phyloP scores from a whole-genome alignment of 257 asterid species.

The Fraxinus excelsior region DNA sequence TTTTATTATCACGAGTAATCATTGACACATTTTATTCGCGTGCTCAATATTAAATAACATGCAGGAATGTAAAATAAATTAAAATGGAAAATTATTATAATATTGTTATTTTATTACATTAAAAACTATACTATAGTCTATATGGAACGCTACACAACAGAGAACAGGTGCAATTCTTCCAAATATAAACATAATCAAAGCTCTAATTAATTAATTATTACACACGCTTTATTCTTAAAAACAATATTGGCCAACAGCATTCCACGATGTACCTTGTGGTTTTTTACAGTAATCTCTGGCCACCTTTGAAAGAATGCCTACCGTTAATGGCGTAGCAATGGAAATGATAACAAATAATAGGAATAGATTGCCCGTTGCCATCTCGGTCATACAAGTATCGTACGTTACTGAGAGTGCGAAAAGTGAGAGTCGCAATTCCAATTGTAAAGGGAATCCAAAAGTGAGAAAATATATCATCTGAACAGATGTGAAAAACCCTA shows the following conservation, averaged over 20 bases:
- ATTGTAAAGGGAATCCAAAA: conserved; percentile 38
- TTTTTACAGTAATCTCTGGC: conserved; percentile 28
- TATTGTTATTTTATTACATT: too few relatives aligned
- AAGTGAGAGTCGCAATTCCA: conserved; percentile 46
- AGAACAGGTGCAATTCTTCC: too few relatives aligned
- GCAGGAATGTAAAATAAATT: too few relatives aligned
- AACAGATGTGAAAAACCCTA: conserved; percentile 47
- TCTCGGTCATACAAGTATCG: conserved; percentile 36
- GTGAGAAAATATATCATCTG: conserved; percentile 47
- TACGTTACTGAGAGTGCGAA: conserved; percentile 38
- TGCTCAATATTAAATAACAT: too few relatives aligned
- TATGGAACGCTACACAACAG: too few relatives aligned
- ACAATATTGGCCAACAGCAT: not conserved
- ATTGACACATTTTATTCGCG: too few relatives aligned
- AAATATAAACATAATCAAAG: too few relatives aligned
- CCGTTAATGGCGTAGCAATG: conserved; percentile 21
- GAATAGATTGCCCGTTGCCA: conserved; percentile 22
- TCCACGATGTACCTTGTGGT: not conserved
- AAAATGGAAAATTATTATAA: too few relatives aligned
- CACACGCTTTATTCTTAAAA: too few relatives aligned
- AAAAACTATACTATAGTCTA: too few relatives aligned
- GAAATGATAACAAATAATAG: conserved; percentile 21
- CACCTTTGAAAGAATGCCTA: not conserved
- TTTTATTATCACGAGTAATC: too few relatives aligned
- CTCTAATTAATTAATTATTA: too few relatives aligned